Conservation (phyloP, 2,329 filamentous ascomycete species). For the Nothophaeocryptopus gaeumannii region DNA sequence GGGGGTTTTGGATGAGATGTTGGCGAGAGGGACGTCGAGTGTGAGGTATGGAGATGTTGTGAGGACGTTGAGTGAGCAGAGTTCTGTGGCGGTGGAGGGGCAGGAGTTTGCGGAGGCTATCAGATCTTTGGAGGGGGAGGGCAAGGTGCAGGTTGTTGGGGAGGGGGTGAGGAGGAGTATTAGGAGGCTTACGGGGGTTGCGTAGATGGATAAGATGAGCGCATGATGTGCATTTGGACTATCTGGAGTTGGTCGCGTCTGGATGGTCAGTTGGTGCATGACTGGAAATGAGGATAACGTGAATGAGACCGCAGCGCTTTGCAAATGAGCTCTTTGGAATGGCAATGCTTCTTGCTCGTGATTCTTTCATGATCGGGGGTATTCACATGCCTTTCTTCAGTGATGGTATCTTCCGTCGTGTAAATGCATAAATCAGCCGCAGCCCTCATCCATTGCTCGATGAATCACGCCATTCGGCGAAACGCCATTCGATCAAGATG, state of each 20-base stretch:
- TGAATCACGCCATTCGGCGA: too few relatives aligned
- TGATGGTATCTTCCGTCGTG: too few relatives aligned
- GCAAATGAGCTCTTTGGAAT: too few relatives aligned
- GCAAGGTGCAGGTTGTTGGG: slow-evolving; percentile 72
- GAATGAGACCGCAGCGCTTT: slow-evolving; percentile 5
- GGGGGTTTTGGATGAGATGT: slow-evolving; percentile 75
- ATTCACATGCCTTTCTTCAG: too few relatives aligned
- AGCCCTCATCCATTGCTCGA: too few relatives aligned
- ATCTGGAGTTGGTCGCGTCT: background rate
- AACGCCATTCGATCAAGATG: too few relatives aligned
- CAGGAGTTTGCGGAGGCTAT: slow-evolving; percentile 81
- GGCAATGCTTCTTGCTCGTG: too few relatives aligned
- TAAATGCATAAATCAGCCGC: too few relatives aligned
- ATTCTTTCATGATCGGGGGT: too few relatives aligned
- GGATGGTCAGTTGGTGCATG: background rate
- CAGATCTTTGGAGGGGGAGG: slow-evolving; percentile 78
- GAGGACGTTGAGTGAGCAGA: slow-evolving; percentile 68
- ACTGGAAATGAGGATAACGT: slow-evolving; percentile 2
- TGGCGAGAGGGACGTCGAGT: slow-evolving; percentile 57
- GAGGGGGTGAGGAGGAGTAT: slow-evolving; percentile 82
- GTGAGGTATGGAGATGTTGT: slow-evolving; percentile 78
- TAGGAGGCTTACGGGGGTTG: slow-evolving; percentile 64
- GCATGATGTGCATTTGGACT: too few relatives aligned
- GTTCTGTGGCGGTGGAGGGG: slow-evolving; percentile 67
- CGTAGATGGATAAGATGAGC: too few relatives aligned